These are phyloP conservation scores for Penstemon davidsonii DNA, from an alignment of 257 asterid species.

Conservation along the genomic window DNA sequence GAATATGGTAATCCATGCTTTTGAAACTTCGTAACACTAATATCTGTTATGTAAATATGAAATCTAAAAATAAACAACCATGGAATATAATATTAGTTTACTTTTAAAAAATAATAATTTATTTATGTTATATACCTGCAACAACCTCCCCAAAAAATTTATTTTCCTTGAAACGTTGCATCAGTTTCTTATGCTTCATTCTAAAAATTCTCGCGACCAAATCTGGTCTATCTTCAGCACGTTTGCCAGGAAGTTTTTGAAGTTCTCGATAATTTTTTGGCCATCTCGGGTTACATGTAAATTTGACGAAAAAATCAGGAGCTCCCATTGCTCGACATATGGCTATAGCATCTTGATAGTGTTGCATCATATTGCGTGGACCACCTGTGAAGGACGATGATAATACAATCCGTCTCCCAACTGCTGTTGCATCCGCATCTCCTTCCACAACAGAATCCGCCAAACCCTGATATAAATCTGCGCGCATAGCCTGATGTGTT, in stretches of 20 bases:
- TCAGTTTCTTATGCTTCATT: not conserved
- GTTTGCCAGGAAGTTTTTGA: not conserved
- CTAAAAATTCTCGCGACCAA: not conserved
- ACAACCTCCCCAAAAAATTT: not conserved
- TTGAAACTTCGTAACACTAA: constrained; percentile 21
- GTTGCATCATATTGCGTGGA: no score
- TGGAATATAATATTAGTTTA: no score
- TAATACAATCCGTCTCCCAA: not conserved
- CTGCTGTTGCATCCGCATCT: not conserved
- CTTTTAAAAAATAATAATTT: not conserved
- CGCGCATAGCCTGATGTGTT: not conserved
- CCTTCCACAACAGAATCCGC: not conserved
- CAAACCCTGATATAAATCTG: not conserved
- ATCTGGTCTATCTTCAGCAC: not conserved
- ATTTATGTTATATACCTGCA: not conserved
- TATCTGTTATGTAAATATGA: not conserved
- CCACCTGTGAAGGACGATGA: not conserved
- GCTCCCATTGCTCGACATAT: not conserved
- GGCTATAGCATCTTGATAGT: no score
- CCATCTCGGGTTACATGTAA: not conserved
- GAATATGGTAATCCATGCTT: constrained; percentile 7
- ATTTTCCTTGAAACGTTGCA: not conserved
- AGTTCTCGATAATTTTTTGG: constrained; percentile 2
- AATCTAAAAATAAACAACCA: no score
- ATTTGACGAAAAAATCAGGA: no score